A percentile compares a stretch with the other conserved stretches of the same genome.
phyloP scores from a whole-genome alignment of 1,139 yeast genomes.

The Candida neerlandica region DNA sequence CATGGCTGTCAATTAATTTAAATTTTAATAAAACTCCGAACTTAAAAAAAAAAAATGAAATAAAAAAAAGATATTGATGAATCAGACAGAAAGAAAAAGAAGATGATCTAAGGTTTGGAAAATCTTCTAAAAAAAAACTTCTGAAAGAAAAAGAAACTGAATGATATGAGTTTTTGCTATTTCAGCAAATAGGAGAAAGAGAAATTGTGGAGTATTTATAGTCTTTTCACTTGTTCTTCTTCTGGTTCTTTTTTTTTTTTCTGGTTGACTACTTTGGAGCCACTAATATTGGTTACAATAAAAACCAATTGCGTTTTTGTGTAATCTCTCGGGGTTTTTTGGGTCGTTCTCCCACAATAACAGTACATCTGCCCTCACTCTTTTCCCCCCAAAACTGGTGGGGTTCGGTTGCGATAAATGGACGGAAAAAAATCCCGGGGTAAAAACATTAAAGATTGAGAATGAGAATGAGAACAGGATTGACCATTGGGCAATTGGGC shows the following conservation, averaged over 20 bases:
- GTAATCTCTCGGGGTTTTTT: not conserved
- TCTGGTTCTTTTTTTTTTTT: not conserved
- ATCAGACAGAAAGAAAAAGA: not conserved
- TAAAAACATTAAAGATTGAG: too few species aligned
- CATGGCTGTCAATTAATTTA: conserved; percentile 8
- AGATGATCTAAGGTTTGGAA: not conserved
- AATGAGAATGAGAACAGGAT: too few species aligned
- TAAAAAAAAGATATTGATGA: not conserved
- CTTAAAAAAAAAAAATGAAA: not conserved
- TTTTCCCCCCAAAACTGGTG: too few species aligned
- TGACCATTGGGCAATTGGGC: too few species aligned
- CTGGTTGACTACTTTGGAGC: not conserved
- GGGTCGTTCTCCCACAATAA: not conserved
- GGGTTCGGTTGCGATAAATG: too few species aligned
- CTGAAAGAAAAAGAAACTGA: conserved; percentile 1
- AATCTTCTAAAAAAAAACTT: not conserved
- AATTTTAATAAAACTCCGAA: conserved; percentile 3
- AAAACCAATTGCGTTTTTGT: conserved; percentile 1
- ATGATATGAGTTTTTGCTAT: not conserved
- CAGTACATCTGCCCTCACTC: too few species aligned
- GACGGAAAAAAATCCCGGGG: too few species aligned
- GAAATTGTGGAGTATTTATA: conserved; percentile 2
- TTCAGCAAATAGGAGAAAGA: too few species aligned
- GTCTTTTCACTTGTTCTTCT: not conserved
- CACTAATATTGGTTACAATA: not conserved